phyloP scores from a whole-genome alignment of 345 rosid species.

The Rhodamnia argentea region DNA sequence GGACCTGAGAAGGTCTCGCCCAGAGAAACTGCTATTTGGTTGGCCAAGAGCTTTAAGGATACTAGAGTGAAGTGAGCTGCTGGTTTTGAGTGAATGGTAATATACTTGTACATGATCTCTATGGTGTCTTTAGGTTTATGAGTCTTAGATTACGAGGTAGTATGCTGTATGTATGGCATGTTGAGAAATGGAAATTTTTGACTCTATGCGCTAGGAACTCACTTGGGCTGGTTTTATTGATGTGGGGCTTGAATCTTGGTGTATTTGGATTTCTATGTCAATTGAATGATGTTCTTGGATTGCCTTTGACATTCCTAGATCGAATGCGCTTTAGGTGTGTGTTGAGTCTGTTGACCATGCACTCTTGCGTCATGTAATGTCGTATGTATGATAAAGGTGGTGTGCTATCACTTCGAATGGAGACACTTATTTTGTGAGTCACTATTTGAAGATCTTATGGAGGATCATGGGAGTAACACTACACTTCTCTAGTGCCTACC shows the following conservation, averaged over 20 bases:
- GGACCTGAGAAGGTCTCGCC: slow-evolving; percentile 92
- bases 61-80: slow-evolving; percentile 25
- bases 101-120: slow-evolving; percentile 2
- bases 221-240: not conserved
- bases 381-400: no score
- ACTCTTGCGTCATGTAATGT: no score
- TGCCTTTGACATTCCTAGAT: not conserved
- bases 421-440: no score
- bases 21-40: slow-evolving; percentile 94
- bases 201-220: not conserved
- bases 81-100: not conserved
- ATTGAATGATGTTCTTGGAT: not conserved
- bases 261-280: not conserved
- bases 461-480: no score
- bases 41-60: slow-evolving; percentile 93
- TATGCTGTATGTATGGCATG: not conserved
- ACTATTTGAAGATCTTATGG: no score
- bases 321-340: not conserved
- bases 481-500: no score
- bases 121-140: not conserved
- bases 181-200: not conserved
- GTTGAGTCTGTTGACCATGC: no score
- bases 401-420: no score
- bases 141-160: not conserved
- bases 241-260: not conserved